phyloP scores from a whole-genome alignment of 2,329 filamentous ascomycete genomes.

The Pseudogymnoascus destructans region DNA sequence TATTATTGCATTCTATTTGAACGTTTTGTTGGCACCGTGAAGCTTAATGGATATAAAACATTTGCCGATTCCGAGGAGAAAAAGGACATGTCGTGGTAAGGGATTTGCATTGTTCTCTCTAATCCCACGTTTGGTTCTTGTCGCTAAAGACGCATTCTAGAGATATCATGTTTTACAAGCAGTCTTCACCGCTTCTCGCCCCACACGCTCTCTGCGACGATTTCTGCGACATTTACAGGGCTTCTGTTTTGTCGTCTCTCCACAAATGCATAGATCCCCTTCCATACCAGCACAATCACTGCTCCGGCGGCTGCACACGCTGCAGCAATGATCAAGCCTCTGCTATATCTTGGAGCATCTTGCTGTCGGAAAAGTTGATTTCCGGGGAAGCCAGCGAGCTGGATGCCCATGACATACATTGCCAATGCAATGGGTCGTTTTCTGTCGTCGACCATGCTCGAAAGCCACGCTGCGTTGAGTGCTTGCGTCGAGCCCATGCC shows the following conservation, averaged over 20 bases:
- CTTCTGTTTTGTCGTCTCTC: background rate
- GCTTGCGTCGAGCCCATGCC: slow-evolving; percentile 10
- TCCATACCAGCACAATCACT: slow-evolving; percentile 10
- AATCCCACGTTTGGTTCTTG: background rate
- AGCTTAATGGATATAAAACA: background rate
- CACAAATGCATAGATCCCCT: slow-evolving; percentile 2
- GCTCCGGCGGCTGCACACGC: slow-evolving; percentile 1
- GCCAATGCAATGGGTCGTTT: slow-evolving; percentile 10
- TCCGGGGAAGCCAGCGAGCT: slow-evolving; percentile 9
- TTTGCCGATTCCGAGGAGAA: background rate
- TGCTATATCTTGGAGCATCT: slow-evolving; percentile 10
- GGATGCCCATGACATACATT: slow-evolving; percentile 11
- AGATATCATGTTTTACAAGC: background rate
- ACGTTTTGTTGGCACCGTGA: background rate
- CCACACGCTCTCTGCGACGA: background rate
- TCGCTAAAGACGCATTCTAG: background rate
- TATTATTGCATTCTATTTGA: background rate
- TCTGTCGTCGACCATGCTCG: slow-evolving; percentile 6
- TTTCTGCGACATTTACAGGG: background rate
- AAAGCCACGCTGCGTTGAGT: slow-evolving; percentile 10
- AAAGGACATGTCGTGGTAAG: background rate
- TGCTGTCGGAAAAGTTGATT: slow-evolving; percentile 10
- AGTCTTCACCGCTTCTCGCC: background rate
- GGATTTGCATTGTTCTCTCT: background rate
- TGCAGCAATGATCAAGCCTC: slow-evolving; percentile 6